Conservation (phyloP, 148 eudicot species). For the Bassia scoparia region DNA sequence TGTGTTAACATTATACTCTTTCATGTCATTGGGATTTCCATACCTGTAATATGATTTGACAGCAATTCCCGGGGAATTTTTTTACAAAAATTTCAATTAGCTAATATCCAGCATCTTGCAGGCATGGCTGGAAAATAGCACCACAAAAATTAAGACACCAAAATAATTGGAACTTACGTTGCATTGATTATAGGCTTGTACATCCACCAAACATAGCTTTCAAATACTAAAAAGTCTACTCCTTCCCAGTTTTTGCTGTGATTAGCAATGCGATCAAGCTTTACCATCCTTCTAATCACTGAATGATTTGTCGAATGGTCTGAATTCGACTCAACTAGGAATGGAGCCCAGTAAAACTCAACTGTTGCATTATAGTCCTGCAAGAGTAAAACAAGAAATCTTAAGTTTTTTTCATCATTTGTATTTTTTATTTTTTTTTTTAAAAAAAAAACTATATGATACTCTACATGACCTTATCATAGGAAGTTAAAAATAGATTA, state of each 20-base stretch:
- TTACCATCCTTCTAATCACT: constrained; percentile 59
- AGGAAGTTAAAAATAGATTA: not conserved
- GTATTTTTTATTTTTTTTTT: no score
- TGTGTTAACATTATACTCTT: constrained; percentile 66
- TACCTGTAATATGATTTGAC: constrained; percentile 31
- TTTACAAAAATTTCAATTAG: not conserved
- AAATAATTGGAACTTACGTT: constrained; percentile 41
- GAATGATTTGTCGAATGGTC: constrained; percentile 83
- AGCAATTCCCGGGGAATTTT: not conserved
- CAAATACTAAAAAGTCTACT: constrained; percentile 70
- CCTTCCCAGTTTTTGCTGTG: constrained; percentile 80
- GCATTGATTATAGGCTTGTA: constrained; percentile 75
- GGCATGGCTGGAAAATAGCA: not conserved
- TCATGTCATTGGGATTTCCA: constrained; percentile 40
- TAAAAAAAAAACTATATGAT: no score
- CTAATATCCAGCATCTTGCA: not conserved
- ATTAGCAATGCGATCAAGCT: constrained; percentile 60
- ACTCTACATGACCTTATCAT: no score
- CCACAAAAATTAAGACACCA: not conserved
- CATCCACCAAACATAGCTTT: constrained; percentile 99
- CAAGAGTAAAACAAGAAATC: not conserved
- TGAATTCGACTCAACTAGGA: constrained; percentile 79
- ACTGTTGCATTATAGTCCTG: constrained; percentile 88
- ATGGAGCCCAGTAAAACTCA: constrained; percentile 98
- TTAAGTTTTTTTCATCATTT: no score